phyloP scores from a whole-genome alignment of 176 grass and related monocot genomes.

The Lolium multiflorum region DNA sequence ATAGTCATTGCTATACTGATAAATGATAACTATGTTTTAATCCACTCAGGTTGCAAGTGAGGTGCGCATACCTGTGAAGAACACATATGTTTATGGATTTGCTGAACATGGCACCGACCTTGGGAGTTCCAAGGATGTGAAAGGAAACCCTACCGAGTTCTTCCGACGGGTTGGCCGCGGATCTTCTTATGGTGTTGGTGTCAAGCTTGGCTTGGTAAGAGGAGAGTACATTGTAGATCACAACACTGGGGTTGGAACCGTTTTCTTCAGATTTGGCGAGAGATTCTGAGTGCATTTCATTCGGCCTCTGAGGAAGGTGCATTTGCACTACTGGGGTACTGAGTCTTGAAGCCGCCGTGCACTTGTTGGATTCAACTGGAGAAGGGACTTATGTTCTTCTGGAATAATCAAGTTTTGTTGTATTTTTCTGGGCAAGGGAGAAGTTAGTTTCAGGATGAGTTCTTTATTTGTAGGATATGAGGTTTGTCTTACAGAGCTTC shows the following conservation, averaged over 20 bases:
- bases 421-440: constrained; percentile 33
- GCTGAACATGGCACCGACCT: constrained; percentile 92
- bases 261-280: constrained; percentile 96
- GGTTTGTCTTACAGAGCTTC: constrained; percentile 7
- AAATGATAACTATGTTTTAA: constrained; percentile 15
- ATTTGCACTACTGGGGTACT: background rate
- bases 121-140: constrained; percentile 92
- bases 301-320: background rate
- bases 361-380: constrained; percentile 23
- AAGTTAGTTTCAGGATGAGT: constrained; percentile 26
- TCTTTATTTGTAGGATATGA: constrained; percentile 36
- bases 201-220: constrained; percentile 93
- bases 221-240: constrained; percentile 94
- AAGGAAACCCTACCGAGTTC: constrained; percentile 95
- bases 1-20: background rate
- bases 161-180: constrained; percentile 84
- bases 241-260: constrained; percentile 81
- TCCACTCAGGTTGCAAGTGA: constrained; percentile 72
- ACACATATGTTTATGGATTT: constrained; percentile 85
- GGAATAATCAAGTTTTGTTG: constrained; percentile 49
- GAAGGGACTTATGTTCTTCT: constrained; percentile 13
- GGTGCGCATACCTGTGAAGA: constrained; percentile 77
- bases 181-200: constrained; percentile 89
- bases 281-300: constrained; percentile 63
- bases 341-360: constrained; percentile 9